phyloP scores from a whole-genome alignment of 352 stramenopile genomes.

The Globisporangium iwayamae region DNA sequence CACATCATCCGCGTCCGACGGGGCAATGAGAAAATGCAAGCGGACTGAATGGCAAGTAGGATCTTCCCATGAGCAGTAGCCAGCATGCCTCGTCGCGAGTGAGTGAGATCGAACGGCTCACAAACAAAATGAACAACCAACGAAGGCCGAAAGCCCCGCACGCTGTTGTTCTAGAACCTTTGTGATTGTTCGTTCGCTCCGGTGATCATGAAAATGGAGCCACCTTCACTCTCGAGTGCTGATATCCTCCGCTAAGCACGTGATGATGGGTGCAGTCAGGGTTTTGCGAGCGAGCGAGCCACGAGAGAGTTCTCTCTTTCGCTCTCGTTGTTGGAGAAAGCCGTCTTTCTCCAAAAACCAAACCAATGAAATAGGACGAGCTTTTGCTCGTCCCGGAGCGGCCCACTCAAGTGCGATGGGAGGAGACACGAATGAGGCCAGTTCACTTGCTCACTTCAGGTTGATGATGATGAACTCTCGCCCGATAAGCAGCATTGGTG shows the following conservation, averaged over 20 bases:
- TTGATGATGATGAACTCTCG: not conserved
- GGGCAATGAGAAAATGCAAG: not conserved
- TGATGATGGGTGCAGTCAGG: slow-evolving; percentile 3
- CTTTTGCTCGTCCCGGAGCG: too few relatives aligned
- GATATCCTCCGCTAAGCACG: not conserved
- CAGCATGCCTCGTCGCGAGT: not conserved
- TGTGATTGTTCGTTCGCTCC: not conserved
- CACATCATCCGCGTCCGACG: not conserved
- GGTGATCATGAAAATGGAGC: slow-evolving; percentile 3
- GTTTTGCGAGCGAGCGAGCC: too few relatives aligned
- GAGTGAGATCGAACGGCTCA: not conserved
- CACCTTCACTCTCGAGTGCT: slow-evolving; percentile 8
- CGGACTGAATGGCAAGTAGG: not conserved
- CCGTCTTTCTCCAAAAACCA: too few relatives aligned
- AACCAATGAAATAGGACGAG: too few relatives aligned
- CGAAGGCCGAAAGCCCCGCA: not conserved
- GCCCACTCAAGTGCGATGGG: not conserved
- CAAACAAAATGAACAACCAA: not conserved
- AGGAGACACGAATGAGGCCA: not conserved
- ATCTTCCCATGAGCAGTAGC: too few relatives aligned
- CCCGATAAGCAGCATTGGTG: too few relatives aligned
- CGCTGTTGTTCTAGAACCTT: slow-evolving; percentile 5
- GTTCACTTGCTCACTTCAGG: not conserved
- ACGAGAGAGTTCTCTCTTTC: not conserved
- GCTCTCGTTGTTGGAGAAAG: too few relatives aligned